A percentile compares a stretch with the other conserved stretches of the same genome.
phyloP scores from a whole-genome alignment of 2,329 filamentous ascomycete species.

The Fusarium decemcellulare region DNA sequence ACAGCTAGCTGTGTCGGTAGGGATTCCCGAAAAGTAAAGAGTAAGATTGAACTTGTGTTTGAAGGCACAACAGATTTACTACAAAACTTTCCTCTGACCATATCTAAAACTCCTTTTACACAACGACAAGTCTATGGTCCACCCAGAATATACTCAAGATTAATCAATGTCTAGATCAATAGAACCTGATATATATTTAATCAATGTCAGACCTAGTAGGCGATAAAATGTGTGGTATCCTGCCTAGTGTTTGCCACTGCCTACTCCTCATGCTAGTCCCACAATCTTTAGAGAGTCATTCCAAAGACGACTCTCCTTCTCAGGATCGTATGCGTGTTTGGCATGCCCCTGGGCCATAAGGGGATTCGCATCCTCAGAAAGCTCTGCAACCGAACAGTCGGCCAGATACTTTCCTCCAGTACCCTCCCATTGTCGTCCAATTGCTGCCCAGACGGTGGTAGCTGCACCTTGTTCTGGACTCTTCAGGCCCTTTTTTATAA shows the following conservation, averaged over 20 bases:
- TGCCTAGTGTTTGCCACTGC: neutral
- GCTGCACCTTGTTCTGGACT: constrained; percentile 39
- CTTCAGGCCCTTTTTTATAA: constrained; percentile 5
- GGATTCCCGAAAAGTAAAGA: too few species aligned
- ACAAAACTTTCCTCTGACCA: too few species aligned
- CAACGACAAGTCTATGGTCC: too few species aligned
- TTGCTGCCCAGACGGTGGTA: constrained; percentile 39
- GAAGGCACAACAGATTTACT: too few species aligned
- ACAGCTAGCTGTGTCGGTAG: too few species aligned
- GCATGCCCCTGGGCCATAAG: constrained; percentile 8
- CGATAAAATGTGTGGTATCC: neutral
- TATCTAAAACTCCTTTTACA: too few species aligned
- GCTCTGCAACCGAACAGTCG: constrained; percentile 24
- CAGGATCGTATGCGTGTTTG: constrained; percentile 26
- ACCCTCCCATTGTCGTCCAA: constrained; percentile 35
- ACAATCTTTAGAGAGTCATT: constrained; percentile 36
- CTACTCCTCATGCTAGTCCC: constrained; percentile 14
- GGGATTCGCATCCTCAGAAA: neutral
- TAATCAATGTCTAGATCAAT: too few species aligned
- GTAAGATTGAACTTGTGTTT: too few species aligned
- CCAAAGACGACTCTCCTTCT: constrained; percentile 33
- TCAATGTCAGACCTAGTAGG: too few species aligned
- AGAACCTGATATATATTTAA: too few species aligned
- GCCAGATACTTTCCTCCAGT: constrained; percentile 36
- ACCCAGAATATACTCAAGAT: too few species aligned